Evolutionary conservation across 1,284 basidiomycete species (phyloP).

Genomic region (Crepidotus sp.): DNA sequence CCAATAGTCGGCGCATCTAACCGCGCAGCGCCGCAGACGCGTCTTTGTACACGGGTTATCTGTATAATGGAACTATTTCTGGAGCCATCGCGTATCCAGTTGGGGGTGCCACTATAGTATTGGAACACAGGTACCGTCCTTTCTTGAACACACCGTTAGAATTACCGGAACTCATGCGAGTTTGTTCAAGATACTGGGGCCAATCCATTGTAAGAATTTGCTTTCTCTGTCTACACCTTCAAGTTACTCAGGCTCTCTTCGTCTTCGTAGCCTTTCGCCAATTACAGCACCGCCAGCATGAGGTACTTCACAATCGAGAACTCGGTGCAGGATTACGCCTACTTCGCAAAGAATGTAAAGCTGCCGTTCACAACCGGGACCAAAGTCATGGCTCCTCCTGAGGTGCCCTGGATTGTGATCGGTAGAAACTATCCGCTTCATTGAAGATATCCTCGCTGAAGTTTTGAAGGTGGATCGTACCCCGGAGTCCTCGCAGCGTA

Average conservation of each 20-base stretch:
- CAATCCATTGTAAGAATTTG: conserved; percentile 8
- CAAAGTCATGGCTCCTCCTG: conserved; percentile 26
- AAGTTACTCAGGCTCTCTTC: background rate
- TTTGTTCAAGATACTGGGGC: conserved; percentile 13
- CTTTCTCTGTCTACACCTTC: conserved; percentile 28
- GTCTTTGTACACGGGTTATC: conserved; percentile 14
- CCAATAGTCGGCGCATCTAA: background rate
- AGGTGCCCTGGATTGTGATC: conserved; percentile 10
- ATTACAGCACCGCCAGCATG: conserved; percentile 38
- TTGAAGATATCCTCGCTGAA: conserved; percentile 32
- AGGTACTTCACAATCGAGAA: conserved; percentile 42
- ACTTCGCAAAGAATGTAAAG: conserved; percentile 43
- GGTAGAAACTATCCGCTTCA: background rate
- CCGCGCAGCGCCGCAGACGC: conserved; percentile 2
- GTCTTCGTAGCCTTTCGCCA: conserved; percentile 28
- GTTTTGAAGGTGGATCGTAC: conserved; percentile 45
- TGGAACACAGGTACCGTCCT: conserved; percentile 12
- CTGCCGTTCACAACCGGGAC: conserved; percentile 43
- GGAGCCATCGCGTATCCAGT: conserved; percentile 12
- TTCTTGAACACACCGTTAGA: background rate
- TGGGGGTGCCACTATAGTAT: conserved; percentile 14
- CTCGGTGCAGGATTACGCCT: conserved; percentile 41
- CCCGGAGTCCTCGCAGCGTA: conserved; percentile 43
- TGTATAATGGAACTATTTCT: conserved; percentile 12
- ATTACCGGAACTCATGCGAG: background rate